Conservation (phyloP, 1,284 basidiomycete species). For the Peniophora sp. region DNA sequence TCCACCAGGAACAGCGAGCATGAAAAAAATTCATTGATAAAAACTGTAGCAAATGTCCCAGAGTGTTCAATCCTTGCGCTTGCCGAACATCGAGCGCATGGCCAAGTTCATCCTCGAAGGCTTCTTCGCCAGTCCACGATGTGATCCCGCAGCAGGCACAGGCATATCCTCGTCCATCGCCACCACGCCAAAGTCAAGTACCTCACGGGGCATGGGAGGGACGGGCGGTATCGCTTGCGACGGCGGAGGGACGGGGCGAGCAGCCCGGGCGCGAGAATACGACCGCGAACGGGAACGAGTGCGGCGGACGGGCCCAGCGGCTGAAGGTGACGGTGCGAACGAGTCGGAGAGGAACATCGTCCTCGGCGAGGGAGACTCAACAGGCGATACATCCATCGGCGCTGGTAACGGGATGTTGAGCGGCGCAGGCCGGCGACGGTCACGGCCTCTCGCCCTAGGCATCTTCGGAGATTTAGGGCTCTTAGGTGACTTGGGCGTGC, state of each 20-base stretch:
- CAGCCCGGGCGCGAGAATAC: too few relatives aligned
- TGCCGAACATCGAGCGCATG: background rate
- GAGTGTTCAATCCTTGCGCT: background rate
- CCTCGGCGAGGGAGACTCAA: background rate
- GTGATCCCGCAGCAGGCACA: background rate
- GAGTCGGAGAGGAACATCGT: constrained; percentile 4
- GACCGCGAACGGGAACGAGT: background rate
- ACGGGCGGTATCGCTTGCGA: background rate
- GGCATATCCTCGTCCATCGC: background rate
- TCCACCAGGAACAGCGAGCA: too few relatives aligned
- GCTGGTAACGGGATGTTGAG: constrained; percentile 27
- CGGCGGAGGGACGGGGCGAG: background rate
- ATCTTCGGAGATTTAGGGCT: constrained; percentile 7
- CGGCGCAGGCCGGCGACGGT: constrained; percentile 36
- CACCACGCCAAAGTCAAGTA: too few relatives aligned
- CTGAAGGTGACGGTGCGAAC: constrained; percentile 3
- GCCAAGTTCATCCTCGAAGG: constrained; percentile 3
- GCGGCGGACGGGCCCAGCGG: background rate
- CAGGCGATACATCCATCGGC: background rate
- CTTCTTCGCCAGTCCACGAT: constrained; percentile 1
- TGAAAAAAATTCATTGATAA: too few relatives aligned
- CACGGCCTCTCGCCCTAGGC: constrained; percentile 17
- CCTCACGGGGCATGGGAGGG: background rate
- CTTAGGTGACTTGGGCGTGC: constrained; percentile 10
- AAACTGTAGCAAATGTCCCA: too few relatives aligned